Evolutionary conservation across 2,329 filamentous ascomycete genomes (phyloP).

Genomic region (Xylariaceae sp.): DNA sequence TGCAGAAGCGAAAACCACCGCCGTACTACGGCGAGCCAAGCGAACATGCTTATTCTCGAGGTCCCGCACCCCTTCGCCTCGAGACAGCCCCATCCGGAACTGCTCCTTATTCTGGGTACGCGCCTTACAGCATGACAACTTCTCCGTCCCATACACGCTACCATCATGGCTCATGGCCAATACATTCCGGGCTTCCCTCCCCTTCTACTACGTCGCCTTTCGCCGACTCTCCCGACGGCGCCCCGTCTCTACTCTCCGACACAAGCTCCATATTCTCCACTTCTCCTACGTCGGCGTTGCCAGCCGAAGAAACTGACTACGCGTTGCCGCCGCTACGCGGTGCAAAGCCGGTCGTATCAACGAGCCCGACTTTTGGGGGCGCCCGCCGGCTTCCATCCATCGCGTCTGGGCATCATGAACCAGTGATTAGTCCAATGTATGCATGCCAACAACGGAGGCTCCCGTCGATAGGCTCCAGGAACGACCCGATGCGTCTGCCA

Average conservation of each 20-base stretch:
- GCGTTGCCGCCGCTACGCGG: constrained; percentile 39
- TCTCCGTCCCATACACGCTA: constrained; percentile 11
- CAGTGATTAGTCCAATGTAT: too few relatives aligned
- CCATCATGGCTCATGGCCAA: constrained; percentile 15
- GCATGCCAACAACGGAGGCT: background rate
- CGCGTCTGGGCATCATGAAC: too few relatives aligned
- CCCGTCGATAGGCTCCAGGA: background rate
- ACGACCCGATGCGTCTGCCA: constrained; percentile 15
- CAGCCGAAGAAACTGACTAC: constrained; percentile 37
- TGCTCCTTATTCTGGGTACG: constrained; percentile 16
- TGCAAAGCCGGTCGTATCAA: constrained; percentile 12
- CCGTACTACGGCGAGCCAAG: constrained; percentile 29
- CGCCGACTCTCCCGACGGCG: constrained; percentile 54
- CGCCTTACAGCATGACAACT: constrained; percentile 15
- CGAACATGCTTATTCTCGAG: background rate
- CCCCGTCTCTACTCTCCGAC: constrained; percentile 71
- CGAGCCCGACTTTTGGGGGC: constrained; percentile 5
- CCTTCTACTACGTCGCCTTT: constrained; percentile 45
- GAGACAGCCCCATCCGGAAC: background rate
- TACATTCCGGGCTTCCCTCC: constrained; percentile 29
- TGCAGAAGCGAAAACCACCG: constrained; percentile 37
- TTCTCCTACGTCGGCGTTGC: constrained; percentile 47
- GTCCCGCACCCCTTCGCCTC: background rate
- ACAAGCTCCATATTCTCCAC: constrained; percentile 60
- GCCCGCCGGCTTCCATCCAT: too few relatives aligned